Conservation (phyloP, 345 rosid species). For the Theobroma cacao region DNA sequence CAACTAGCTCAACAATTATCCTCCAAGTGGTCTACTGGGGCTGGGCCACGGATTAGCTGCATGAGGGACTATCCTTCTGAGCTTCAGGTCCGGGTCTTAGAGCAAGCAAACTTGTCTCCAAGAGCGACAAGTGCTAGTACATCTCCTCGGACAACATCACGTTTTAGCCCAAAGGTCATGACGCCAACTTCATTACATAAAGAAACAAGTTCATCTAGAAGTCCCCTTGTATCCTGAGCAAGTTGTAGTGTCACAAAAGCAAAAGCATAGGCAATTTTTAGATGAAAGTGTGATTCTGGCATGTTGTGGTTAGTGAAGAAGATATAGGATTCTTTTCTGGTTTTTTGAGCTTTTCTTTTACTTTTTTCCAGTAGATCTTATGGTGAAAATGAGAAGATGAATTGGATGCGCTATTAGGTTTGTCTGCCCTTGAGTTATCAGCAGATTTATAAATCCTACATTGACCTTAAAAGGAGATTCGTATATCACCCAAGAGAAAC, state of each 20-base stretch:
- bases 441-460: not conserved
- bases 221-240: conserved; percentile 22
- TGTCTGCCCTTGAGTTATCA: not conserved
- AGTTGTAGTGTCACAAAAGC: conserved; percentile 7
- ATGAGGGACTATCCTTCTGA: conserved; percentile 94
- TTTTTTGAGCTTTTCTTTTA: not conserved
- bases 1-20: conserved; percentile 74
- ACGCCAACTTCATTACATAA: conserved; percentile 18
- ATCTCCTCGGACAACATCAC: conserved; percentile 18
- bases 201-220: conserved; percentile 19
- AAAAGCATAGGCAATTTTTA: conserved; percentile 4
- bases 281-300: conserved; percentile 1
- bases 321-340: conserved; percentile 11
- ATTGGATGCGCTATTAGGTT: not conserved
- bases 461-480: not conserved
- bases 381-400: not conserved
- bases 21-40: conserved; percentile 90
- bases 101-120: conserved; percentile 75
- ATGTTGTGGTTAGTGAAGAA: conserved; percentile 7
- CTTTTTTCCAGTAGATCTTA: not conserved
- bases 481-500: not conserved
- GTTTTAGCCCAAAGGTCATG: conserved; percentile 9
- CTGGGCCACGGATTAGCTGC: conserved; percentile 92
- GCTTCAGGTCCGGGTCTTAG: conserved; percentile 67
- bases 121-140: conserved; percentile 25